phyloP scores from a whole-genome alignment of 768 basidiomycete species.

The Xerocomellus chrysenteron region DNA sequence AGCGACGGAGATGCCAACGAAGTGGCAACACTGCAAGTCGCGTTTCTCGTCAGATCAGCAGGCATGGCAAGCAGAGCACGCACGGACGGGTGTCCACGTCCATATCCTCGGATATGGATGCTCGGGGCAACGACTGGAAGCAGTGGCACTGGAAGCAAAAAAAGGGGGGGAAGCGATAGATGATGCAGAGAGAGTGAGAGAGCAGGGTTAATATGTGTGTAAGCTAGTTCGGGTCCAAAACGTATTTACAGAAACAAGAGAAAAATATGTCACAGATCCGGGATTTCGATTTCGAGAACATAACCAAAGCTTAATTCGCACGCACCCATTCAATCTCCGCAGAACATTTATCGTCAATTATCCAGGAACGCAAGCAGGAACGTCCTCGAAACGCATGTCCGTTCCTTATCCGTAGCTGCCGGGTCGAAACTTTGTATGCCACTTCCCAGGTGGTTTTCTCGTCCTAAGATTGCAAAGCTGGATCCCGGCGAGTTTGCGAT shows the following conservation, averaged over 20 bases:
- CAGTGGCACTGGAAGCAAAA: slow-evolving; percentile 4
- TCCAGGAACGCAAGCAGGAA: slow-evolving; percentile 36
- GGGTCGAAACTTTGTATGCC: slow-evolving; percentile 19
- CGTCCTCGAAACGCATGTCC: slow-evolving; percentile 26
- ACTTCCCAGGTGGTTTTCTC: slow-evolving; percentile 9
- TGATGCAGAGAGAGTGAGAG: slow-evolving; percentile 14
- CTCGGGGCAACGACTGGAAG: slow-evolving; percentile 1
- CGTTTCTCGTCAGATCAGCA: slow-evolving; percentile 18
- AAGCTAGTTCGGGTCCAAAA: slow-evolving; percentile 37
- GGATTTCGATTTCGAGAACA: slow-evolving; percentile 41
- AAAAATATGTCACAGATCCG: slow-evolving; percentile 42
- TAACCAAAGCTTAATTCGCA: slow-evolving; percentile 38
- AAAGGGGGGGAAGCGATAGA: slow-evolving; percentile 10
- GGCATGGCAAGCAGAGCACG: slow-evolving; percentile 3
- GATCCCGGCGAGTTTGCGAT: background rate
- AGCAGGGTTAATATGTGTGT: slow-evolving; percentile 35
- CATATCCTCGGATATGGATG: slow-evolving; percentile 19
- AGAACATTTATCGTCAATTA: slow-evolving; percentile 28
- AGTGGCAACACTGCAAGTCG: slow-evolving; percentile 10
- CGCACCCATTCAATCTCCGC: slow-evolving; percentile 35
- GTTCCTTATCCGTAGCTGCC: slow-evolving; percentile 21
- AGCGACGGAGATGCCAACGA: slow-evolving; percentile 17
- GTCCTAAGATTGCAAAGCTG: background rate
- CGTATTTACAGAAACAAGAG: slow-evolving; percentile 41
- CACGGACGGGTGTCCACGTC: slow-evolving; percentile 20